Evolutionary conservation across 83 land plant species (phyloP), one percentile per base, ranked within the genome.

Genomic region (Picea abies): DNA sequence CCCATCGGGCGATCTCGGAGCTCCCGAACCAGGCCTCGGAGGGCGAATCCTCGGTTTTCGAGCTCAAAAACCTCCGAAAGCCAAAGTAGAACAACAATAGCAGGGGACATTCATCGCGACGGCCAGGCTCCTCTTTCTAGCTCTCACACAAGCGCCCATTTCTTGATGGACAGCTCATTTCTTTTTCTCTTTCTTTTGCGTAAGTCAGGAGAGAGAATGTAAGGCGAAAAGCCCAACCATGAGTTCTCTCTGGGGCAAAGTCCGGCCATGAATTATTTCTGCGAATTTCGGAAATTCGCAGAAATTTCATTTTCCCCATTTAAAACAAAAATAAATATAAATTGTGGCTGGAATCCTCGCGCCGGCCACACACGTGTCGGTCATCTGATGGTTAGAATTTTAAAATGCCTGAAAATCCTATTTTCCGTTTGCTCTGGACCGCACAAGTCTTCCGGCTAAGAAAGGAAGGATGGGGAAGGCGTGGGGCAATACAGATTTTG

Each of bases 151-250:
- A 16, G 8, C 44, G 35, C 75, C 75, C 75, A 11, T 70, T 37
- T 70, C n/a, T 3, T 35, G 29, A 70, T 5, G 44, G 10, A 17
- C 75, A 8, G 1, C n/a, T n/a, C 75, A 70, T 35, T 39, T 70
- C 75, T 17, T 70, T 26, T 70, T 16, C 29, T 37, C 29, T 37
- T 0, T 70, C 49, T 70, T 70, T 70, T 70, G 39, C 49, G 49
- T 39, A 17, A 37, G n/a, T 37, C 37, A 16, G n/a, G 75, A 70
- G 75, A 70, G 75, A 70, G 75, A 70, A 39, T 37, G 75, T 16
- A 70, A 70, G 75, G 19, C n/a, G 7, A 70, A 70, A 70, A 70
- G 75, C 49, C 49, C 39, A 44, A 49, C 75, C 75, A 16, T 35
- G 8, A 37, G n/a, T 71, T 39, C 6, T 39, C 8, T 71, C 20